A percentile compares a stretch with the other conserved stretches of the same genome.
Evolutionary conservation across 2,329 filamentous ascomycete species (phyloP).

Genomic region (Aspergillus vadensis): DNA sequence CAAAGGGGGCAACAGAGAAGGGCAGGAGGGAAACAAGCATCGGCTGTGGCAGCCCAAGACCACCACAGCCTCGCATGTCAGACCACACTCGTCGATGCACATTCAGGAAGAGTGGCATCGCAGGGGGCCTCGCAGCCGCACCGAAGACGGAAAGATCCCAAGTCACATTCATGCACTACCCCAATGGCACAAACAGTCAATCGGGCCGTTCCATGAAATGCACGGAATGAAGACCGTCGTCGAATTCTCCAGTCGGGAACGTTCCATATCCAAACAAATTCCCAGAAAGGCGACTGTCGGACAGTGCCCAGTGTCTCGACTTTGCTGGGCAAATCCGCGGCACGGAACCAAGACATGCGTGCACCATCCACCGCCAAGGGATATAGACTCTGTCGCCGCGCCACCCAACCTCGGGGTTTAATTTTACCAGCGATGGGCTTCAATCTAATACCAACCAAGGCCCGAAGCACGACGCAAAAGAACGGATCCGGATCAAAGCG

Average conservation of each 20-base stretch:
- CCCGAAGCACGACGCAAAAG: conserved; percentile 12
- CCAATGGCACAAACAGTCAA: neutral
- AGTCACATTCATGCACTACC: neutral
- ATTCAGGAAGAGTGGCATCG: neutral
- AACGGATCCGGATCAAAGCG: neutral
- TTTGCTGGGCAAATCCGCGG: neutral
- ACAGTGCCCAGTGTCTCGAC: neutral
- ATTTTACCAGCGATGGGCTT: conserved; percentile 42
- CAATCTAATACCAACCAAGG: conserved; percentile 34
- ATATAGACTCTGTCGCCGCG: neutral
- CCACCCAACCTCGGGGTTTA: conserved; percentile 10
- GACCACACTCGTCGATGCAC: neutral
- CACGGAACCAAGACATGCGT: neutral
- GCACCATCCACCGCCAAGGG: neutral
- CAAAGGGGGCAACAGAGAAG: neutral
- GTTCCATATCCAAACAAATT: too few relatives aligned
- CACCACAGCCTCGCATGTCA: neutral
- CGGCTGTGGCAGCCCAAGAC: neutral
- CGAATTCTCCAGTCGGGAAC: neutral
- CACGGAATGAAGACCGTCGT: neutral
- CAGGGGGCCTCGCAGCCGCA: neutral
- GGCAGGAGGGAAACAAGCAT: neutral
- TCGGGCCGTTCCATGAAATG: neutral
- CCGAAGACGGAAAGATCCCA: neutral
- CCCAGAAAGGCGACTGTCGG: neutral